These are phyloP conservation scores for Grosmannia huntii DNA, from an alignment of 2,329 filamentous ascomycete species.

Conservation along the genomic window DNA sequence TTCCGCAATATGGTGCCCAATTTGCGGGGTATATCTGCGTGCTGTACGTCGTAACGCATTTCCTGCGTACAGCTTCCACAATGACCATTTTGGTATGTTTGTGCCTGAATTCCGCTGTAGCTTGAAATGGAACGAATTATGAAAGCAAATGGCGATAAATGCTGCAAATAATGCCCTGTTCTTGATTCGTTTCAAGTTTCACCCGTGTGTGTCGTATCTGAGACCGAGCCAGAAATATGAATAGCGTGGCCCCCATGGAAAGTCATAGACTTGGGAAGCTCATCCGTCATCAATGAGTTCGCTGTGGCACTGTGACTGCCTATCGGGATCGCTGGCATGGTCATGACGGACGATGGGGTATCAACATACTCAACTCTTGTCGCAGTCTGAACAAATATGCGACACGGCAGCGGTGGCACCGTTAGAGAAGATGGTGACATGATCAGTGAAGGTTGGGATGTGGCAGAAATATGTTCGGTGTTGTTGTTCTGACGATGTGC, in stretches of 20 bases:
- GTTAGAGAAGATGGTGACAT: not conserved
- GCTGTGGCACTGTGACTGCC: not conserved
- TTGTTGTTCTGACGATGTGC: not conserved
- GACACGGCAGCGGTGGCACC: not conserved
- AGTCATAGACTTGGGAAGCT: not conserved
- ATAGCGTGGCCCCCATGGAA: constrained; percentile 1
- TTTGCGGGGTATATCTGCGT: no score
- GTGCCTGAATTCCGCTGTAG: no score
- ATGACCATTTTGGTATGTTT: no score
- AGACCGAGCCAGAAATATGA: constrained; percentile 1
- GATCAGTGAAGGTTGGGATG: not conserved
- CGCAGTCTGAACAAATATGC: constrained; percentile 7
- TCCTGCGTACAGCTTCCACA: no score
- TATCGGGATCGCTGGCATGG: not conserved
- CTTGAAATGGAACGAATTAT: no score
- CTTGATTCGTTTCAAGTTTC: not conserved
- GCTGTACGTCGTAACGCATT: no score
- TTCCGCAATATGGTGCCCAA: no score
- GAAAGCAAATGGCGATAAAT: no score
- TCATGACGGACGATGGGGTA: not conserved
- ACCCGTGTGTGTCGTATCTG: not conserved
- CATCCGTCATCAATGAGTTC: not conserved
- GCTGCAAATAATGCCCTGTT: no score
- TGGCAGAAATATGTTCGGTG: not conserved
- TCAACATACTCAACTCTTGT: constrained; percentile 2